Evolutionary conservation across 1,284 basidiomycete genomes (phyloP).

Genomic region (Heterobasidion occidentale): DNA sequence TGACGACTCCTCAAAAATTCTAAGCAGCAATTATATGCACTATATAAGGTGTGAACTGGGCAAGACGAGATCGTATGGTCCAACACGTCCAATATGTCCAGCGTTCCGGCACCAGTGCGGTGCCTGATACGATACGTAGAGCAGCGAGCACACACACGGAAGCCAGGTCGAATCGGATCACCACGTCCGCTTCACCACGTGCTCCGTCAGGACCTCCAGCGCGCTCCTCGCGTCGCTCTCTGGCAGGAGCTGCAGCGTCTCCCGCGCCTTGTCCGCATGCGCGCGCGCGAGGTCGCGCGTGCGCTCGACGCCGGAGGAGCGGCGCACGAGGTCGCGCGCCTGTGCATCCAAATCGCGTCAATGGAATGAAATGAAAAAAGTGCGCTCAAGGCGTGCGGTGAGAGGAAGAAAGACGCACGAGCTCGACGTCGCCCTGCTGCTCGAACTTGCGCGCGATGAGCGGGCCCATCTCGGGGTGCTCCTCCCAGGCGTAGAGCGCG

Average conservation of each 20-base stretch:
- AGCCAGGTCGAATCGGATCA: conserved; percentile 14
- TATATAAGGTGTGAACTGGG: too few species aligned
- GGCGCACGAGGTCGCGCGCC: conserved; percentile 70
- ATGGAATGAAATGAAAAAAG: neutral
- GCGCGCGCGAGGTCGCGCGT: conserved; percentile 72
- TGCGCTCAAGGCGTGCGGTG: neutral
- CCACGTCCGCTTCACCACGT: conserved; percentile 52
- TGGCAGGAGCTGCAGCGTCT: conserved; percentile 68
- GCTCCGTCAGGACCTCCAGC: conserved; percentile 58
- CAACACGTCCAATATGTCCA: too few species aligned
- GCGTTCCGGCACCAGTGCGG: too few species aligned
- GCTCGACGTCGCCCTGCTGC: conserved; percentile 78
- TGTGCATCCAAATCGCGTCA: conserved; percentile 19
- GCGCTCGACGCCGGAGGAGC: conserved; percentile 72
- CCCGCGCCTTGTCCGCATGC: conserved; percentile 76
- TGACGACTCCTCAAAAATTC: too few species aligned
- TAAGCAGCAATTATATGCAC: too few species aligned
- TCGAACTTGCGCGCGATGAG: conserved; percentile 84
- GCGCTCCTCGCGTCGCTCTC: conserved; percentile 76
- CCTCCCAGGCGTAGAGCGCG: conserved; percentile 91
- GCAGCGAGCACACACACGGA: too few species aligned
- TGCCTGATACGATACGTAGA: too few species aligned
- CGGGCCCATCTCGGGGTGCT: conserved; percentile 75
- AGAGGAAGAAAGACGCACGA: conserved; percentile 36
- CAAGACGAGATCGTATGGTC: too few species aligned